Evolutionary conservation across 2,329 filamentous ascomycete species (phyloP).

Genomic region (Coniochaeta sp.): DNA sequence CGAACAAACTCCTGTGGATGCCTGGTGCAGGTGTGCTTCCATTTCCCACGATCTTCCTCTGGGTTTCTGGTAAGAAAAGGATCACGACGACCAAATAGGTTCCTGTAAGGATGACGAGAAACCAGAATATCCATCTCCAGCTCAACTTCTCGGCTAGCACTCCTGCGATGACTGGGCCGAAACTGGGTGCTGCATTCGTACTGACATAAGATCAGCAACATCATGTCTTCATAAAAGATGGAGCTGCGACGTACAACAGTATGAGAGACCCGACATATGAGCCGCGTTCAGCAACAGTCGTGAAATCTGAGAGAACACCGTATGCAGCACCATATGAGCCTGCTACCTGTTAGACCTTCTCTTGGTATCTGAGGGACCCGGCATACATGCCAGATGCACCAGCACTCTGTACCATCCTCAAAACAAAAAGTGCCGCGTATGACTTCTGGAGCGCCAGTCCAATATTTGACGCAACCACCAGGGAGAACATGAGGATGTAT

Average conservation of each 20-base stretch:
- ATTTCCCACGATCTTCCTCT: conserved; percentile 42
- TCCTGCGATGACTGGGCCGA: conserved; percentile 53
- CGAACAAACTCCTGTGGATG: conserved; percentile 25
- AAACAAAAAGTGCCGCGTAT: conserved; percentile 37
- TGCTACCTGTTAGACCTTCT: not conserved
- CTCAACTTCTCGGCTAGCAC: conserved; percentile 48
- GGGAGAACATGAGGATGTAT: conserved; percentile 37
- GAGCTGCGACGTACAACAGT: too few species aligned
- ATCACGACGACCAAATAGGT: conserved; percentile 34
- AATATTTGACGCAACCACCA: conserved; percentile 39
- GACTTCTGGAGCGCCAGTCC: conserved; percentile 36
- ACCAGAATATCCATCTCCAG: conserved; percentile 58
- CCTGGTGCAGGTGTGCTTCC: conserved; percentile 37
- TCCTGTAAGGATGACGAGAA: conserved; percentile 40
- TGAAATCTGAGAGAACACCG: conserved; percentile 53
- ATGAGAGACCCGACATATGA: conserved; percentile 52
- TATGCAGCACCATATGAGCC: not conserved
- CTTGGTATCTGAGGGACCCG: too few species aligned
- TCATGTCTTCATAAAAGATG: too few species aligned
- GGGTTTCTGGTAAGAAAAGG: conserved; percentile 48
- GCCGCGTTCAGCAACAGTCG: conserved; percentile 54
- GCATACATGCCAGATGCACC: conserved; percentile 10
- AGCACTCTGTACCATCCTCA: conserved; percentile 40
- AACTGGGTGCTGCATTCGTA: conserved; percentile 26
- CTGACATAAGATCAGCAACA: conserved; percentile 31